phyloP scores from a whole-genome alignment of 2,329 filamentous ascomycete genomes.

The Fusarium brevicatenulatum region DNA sequence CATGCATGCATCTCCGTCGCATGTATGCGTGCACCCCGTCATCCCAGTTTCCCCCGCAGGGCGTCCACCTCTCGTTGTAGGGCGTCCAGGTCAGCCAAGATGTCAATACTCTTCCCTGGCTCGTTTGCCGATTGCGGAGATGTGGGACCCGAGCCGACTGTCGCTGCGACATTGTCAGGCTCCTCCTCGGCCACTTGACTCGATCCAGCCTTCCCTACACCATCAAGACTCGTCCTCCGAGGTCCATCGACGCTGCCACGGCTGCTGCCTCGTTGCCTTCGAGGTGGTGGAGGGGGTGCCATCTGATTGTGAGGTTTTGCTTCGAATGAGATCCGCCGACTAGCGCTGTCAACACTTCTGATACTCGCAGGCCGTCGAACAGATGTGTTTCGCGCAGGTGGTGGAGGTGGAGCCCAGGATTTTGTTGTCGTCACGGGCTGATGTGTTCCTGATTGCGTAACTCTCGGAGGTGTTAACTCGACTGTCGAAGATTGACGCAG shows the following conservation, averaged over 20 bases:
- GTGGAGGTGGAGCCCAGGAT: slow-evolving; percentile 53
- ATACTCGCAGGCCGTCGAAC: slow-evolving; percentile 58
- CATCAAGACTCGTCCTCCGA: slow-evolving; percentile 49
- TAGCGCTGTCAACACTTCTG: slow-evolving; percentile 52
- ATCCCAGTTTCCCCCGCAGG: slow-evolving; percentile 52
- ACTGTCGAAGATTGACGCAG: slow-evolving; percentile 16
- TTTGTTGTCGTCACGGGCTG: slow-evolving; percentile 21
- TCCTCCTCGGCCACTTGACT: slow-evolving; percentile 34
- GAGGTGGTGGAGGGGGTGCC: slow-evolving; percentile 60
- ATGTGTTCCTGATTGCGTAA: slow-evolving; percentile 20
- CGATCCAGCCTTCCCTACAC: slow-evolving; percentile 32
- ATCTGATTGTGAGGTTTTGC: slow-evolving; percentile 44
- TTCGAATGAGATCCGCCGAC: slow-evolving; percentile 44
- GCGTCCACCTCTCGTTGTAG: slow-evolving; percentile 82
- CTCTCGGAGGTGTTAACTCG: slow-evolving; percentile 24
- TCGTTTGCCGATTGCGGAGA: slow-evolving; percentile 35
- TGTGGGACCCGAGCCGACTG: slow-evolving; percentile 18
- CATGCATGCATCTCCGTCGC: background rate
- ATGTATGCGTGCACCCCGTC: slow-evolving; percentile 14
- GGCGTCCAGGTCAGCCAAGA: slow-evolving; percentile 76
- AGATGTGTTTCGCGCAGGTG: slow-evolving; percentile 57
- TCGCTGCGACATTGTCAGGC: slow-evolving; percentile 1
- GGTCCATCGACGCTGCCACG: slow-evolving; percentile 54
- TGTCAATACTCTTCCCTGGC: slow-evolving; percentile 60
- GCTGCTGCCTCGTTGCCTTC: slow-evolving; percentile 60